A percentile compares a stretch with the other conserved stretches of the same genome.
These are phyloP conservation scores for Babjeviella inositovora DNA, from an alignment of 805 yeast genomes.

Conservation along the genomic window DNA sequence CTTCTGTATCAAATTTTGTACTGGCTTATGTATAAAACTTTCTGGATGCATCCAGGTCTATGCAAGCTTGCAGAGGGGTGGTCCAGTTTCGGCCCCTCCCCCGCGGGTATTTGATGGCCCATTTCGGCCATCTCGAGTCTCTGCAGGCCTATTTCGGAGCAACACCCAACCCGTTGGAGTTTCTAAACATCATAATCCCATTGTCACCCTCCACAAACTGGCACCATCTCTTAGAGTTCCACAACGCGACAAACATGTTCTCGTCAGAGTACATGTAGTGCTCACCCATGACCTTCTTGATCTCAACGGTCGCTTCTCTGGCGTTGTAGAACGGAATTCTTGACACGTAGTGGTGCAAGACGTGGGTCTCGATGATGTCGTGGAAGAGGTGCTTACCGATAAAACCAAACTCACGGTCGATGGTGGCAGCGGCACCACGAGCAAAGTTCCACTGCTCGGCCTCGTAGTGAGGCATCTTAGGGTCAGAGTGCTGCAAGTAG, in stretches of 20 bases:
- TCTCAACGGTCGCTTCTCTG: conserved; percentile 64
- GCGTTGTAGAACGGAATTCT: conserved; percentile 82
- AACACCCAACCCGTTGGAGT: conserved; percentile 47
- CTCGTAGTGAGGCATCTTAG: conserved; percentile 67
- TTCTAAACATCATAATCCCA: conserved; percentile 64
- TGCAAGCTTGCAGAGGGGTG: too few relatives aligned
- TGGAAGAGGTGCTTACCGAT: conserved; percentile 70
- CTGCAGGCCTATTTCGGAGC: neutral
- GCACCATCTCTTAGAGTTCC: conserved; percentile 47
- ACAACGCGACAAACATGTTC: conserved; percentile 57
- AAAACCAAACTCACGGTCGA: conserved; percentile 74
- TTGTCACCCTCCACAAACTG: conserved; percentile 62
- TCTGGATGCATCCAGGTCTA: neutral
- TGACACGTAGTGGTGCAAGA: conserved; percentile 70
- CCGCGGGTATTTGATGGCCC: too few relatives aligned
- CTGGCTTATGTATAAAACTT: too few relatives aligned
- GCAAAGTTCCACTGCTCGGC: conserved; percentile 70
- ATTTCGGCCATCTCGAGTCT: too few relatives aligned
- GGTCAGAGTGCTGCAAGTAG: conserved; percentile 71
- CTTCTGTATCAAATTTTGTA: too few relatives aligned
- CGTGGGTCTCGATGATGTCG: conserved; percentile 85
- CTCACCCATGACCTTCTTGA: conserved; percentile 73
- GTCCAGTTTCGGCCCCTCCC: too few relatives aligned
- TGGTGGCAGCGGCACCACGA: conserved; percentile 82
- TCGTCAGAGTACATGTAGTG: conserved; percentile 55